Evolutionary conservation across 495 filamentous ascomycete species (phyloP).

Genomic region (Hypoxylon intermedium): DNA sequence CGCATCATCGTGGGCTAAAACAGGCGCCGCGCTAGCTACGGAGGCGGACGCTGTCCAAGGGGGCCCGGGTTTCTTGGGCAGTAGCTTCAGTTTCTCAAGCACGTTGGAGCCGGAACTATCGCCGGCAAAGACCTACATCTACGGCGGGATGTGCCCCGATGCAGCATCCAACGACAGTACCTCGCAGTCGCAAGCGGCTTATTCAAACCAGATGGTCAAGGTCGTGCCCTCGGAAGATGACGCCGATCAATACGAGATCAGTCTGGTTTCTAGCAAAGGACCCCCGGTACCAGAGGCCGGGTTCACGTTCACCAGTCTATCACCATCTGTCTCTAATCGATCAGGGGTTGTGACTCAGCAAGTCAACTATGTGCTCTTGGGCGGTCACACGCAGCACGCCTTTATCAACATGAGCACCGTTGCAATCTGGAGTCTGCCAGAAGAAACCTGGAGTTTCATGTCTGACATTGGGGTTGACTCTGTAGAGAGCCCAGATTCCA

Average conservation of each 20-base stretch:
- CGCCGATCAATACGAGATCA: constrained; percentile 25
- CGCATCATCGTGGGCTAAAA: constrained; percentile 41
- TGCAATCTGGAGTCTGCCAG: constrained; percentile 84
- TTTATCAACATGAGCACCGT: constrained; percentile 94
- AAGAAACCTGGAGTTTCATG: constrained; percentile 85
- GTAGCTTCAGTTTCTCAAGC: constrained; percentile 70
- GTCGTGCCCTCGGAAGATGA: constrained; percentile 55
- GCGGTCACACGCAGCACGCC: constrained; percentile 81
- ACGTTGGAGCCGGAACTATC: constrained; percentile 57
- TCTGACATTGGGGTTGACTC: constrained; percentile 54
- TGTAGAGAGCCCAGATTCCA: constrained; percentile 51
- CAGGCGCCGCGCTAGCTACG: constrained; percentile 25
- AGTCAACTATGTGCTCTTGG: constrained; percentile 79
- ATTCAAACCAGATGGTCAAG: constrained; percentile 77
- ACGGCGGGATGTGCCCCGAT: constrained; percentile 88
- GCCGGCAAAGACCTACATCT: constrained; percentile 67
- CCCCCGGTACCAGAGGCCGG: constrained; percentile 83
- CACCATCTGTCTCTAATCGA: constrained; percentile 62
- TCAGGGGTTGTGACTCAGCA: constrained; percentile 67
- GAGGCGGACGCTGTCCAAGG: constrained; percentile 39
- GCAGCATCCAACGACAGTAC: constrained; percentile 49
- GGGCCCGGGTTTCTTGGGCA: constrained; percentile 72
- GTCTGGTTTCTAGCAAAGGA: constrained; percentile 39
- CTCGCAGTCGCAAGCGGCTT: constrained; percentile 71
- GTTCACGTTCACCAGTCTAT: constrained; percentile 77